Conservation (phyloP, 106 monocot species). For the Agapanthus africanus region DNA sequence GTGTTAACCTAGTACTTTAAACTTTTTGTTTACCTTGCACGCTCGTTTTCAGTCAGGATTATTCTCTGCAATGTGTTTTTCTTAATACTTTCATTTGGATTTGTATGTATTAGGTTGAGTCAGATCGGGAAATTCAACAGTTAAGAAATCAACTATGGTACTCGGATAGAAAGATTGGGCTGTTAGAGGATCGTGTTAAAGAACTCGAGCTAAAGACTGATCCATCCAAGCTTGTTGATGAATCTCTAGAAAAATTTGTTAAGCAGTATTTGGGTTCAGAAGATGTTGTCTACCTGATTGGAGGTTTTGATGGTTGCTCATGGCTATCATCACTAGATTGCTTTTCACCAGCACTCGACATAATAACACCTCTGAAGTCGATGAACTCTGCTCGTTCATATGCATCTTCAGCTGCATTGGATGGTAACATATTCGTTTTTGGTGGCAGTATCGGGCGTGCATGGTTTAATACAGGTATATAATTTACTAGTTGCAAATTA, state of each 20-base stretch:
- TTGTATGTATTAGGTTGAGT: conserved; percentile 20
- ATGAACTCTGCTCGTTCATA: conserved; percentile 72
- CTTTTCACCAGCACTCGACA: conserved; percentile 50
- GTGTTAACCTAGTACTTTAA: no score
- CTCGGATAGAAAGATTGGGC: conserved; percentile 2
- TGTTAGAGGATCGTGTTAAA: conserved; percentile 16
- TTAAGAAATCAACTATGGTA: conserved; percentile 16
- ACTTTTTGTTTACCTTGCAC: no score
- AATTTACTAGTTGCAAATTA: no score
- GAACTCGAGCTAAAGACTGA: conserved; percentile 26
- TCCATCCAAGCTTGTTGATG: conserved; percentile 9
- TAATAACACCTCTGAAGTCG: conserved; percentile 33
- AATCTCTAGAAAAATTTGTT: conserved; percentile 18
- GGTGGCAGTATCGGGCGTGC: conserved; percentile 54
- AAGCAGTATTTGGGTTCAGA: conserved; percentile 35
- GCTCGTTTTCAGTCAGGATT: not conserved
- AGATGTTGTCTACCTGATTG: conserved; percentile 55
- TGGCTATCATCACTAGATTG: conserved; percentile 68
- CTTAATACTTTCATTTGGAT: no score
- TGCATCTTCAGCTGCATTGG: conserved; percentile 47
- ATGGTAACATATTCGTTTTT: conserved; percentile 54
- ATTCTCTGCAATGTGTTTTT: no score
- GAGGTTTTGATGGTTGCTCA: conserved; percentile 48
- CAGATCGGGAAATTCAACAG: conserved; percentile 29
- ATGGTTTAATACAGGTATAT: conserved; percentile 60